A percentile compares a stretch with the other conserved stretches of the same genome.
phyloP scores from a whole-genome alignment of 2,329 filamentous ascomycete genomes.

The Fusarium cicatricum region DNA sequence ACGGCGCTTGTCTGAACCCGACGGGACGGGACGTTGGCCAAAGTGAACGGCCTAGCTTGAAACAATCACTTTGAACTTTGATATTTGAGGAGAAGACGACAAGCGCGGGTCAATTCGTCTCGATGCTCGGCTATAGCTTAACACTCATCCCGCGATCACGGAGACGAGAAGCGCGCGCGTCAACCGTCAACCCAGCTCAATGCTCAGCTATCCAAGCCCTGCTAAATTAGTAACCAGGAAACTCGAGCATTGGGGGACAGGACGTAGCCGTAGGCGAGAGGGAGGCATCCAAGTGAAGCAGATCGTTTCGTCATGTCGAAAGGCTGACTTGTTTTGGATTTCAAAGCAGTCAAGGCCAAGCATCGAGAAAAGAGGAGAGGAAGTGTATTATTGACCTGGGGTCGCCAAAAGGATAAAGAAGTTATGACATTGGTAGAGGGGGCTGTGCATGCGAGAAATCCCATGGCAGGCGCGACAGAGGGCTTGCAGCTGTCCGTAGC shows the following conservation, averaged over 20 bases:
- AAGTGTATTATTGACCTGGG: background rate
- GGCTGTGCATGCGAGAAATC: slow-evolving; percentile 15
- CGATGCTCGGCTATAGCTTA: no score
- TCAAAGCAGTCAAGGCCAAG: background rate
- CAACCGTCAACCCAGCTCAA: no score
- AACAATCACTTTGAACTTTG: slow-evolving; percentile 1
- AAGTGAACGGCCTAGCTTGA: slow-evolving; percentile 1
- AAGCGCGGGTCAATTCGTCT: background rate
- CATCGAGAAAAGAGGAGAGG: background rate
- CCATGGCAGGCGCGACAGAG: background rate
- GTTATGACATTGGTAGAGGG: background rate
- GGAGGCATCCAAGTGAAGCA: slow-evolving; percentile 26
- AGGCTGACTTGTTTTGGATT: background rate
- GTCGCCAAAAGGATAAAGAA: background rate
- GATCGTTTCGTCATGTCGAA: background rate
- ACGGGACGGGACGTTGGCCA: slow-evolving; percentile 11
- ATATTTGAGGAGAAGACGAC: background rate
- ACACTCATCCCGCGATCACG: background rate
- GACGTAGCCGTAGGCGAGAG: background rate
- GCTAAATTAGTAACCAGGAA: background rate
- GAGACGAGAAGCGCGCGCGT: no score
- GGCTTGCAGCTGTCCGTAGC: background rate
- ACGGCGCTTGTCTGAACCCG: slow-evolving; percentile 17
- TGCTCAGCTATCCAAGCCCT: background rate
- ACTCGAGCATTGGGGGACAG: background rate